Evolutionary conservation across 805 yeast genomes (phyloP), one percentile per base, ranked within the genome.

Genomic region (Nakazawaea peltata): DNA sequence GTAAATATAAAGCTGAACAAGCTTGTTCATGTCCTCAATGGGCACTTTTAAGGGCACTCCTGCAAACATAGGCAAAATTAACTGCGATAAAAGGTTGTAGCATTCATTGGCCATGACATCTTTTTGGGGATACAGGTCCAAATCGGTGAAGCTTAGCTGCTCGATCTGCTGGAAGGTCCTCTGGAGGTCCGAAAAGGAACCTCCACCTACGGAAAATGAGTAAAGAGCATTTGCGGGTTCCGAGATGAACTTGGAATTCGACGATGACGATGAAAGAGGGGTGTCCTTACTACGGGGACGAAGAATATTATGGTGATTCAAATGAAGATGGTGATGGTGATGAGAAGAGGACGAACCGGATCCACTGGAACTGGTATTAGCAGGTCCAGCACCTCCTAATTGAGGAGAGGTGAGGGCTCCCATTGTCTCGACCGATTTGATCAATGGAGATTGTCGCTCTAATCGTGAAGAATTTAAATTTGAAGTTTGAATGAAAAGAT

Each of bases 11-110:
- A 60, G 34, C 16, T 53, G 51, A 1, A 74, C 67, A 35, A 74
- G 52, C 30, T 62, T 65, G 45, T 74, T 75, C 16, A 71, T 53
- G 45, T 76, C 80, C 42, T 77, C 83, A 3, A 76, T 65, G 0
- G 81, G 76, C 0, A 68, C 65, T 14, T 67, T 57, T 26, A 74
- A 44, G 4, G 58, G 55, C 21, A 66, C 72, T n/a, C 72, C 67
- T 33, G 51, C 49, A 45, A 75, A 77, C 7, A 77, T 42, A 1
- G 78, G 71, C 17, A 61, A 48, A 0, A 69, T 57, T 5, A 65
- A 47, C 3, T 62, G 49, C 8, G 65, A 54, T 1, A 77, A 51
- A 6, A 69, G 49, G 2, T 63, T 48, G 76, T 78, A 74, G 2
- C 77, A 58, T 17, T 67, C 69, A 39, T 68, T 73, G 4, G 71